Percentiles rank a stretch among this genome's conserved stretches.
Conservation (phyloP, 2,329 filamentous ascomycete species). For the Neurospora crassa region DNA sequence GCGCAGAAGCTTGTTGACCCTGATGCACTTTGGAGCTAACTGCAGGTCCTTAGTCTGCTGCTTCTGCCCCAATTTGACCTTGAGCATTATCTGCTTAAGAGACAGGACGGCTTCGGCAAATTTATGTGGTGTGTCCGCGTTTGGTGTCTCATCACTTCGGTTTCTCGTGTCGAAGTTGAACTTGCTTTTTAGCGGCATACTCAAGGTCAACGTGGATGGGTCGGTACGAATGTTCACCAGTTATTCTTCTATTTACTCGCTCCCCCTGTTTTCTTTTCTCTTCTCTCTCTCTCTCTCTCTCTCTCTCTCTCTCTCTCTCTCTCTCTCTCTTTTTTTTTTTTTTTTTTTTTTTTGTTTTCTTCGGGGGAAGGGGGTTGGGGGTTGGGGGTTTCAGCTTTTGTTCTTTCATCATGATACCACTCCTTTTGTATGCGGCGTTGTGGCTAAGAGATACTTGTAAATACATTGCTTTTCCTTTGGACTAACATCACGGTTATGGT, state of each 20-base stretch:
- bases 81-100: neutral
- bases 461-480: neutral
- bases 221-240: neutral
- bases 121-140: neutral
- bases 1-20: conserved; percentile 3
- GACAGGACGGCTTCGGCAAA: neutral
- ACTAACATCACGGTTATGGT: neutral
- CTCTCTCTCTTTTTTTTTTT: neutral
- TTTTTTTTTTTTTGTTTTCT: neutral
- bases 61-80: neutral
- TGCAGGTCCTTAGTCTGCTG: neutral
- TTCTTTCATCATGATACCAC: neutral
- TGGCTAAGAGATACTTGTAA: neutral
- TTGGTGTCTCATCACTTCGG: neutral
- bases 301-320: too few relatives aligned
- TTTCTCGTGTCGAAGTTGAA: neutral
- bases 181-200: neutral
- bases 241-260: neutral
- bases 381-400: neutral
- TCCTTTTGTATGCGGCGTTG: neutral
- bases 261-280: neutral
- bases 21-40: conserved; percentile 1
- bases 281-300: too few relatives aligned
- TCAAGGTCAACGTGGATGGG: neutral
- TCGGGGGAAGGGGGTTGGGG: too few relatives aligned